Evolutionary conservation across 2,329 filamentous ascomycete species (phyloP), one percentile per base, ranked within the genome.

Genomic region (Claviceps monticola): DNA sequence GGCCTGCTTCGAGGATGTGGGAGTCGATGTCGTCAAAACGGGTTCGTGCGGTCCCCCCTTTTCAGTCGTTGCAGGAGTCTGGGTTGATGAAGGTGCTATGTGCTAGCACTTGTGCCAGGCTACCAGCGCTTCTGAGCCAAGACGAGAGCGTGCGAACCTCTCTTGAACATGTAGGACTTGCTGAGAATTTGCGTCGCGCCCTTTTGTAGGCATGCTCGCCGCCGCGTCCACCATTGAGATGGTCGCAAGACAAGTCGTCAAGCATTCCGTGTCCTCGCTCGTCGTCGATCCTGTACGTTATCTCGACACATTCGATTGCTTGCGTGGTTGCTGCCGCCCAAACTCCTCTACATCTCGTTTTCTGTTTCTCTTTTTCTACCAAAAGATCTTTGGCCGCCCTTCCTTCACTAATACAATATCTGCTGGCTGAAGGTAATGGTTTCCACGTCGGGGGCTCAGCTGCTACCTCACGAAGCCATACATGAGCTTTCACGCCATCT

Each of bases 1-100:
- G 68, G 84, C 86, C 23, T 88, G 85, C 37, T 74, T 95, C 48
- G 82, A 82, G 45, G 93, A 97, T 69, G 79, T 97, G 55, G 86
- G 84, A 3, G 83, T 87, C 3, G 88, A 95, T 72, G 88, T 95
- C 46, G 80, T 97, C 58, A 97, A 96, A 70, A 90, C 88, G 47
- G 91, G 89, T 94, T 66, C 60, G 72, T 49, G 37, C 26, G 14
- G 29, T 13, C 42, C 8, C 14, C 29, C 13, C 5, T 13, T 11
- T 34, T 34, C 29, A 34, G 4, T 34, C 29, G 3, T 34, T 34
- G 29, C 29, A 34, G 29, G 9, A 34, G 29, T 34, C 9, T 9
- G 29, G 29, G 9, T 34, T 34, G 29, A 34, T 34, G 9, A 34
- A 34, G 29, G 9, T 34, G 29, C 29, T 11, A 34, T 9, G 11